phyloP scores from a whole-genome alignment of 2,329 filamentous ascomycete genomes.

The Periconia sp. region DNA sequence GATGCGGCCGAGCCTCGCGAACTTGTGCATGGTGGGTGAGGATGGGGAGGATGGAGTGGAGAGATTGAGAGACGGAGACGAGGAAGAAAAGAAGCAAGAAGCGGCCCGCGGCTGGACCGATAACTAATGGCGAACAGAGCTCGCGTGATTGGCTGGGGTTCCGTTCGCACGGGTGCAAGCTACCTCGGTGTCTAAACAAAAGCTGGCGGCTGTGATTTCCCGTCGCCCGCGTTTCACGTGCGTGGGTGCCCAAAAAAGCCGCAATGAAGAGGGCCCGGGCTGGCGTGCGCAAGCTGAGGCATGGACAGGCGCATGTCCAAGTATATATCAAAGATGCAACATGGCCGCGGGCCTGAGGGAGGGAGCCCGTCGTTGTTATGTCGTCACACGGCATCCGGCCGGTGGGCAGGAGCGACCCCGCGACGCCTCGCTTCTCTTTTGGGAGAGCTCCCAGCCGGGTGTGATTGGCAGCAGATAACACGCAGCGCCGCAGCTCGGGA shows the following conservation, averaged over 20 bases:
- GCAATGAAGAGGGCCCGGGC: constrained; percentile 9
- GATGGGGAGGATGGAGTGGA: constrained; percentile 47
- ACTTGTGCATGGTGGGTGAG: constrained; percentile 68
- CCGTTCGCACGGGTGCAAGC: constrained; percentile 22
- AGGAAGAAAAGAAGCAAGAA: constrained; percentile 45
- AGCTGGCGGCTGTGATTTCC: constrained; percentile 32
- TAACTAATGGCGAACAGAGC: constrained; percentile 41
- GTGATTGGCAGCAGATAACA: constrained; percentile 14
- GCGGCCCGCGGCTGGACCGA: constrained; percentile 35
- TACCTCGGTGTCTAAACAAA: constrained; percentile 31
- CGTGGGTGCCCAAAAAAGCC: constrained; percentile 20
- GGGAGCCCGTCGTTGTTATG: constrained; percentile 5
- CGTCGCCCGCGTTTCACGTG: constrained; percentile 43
- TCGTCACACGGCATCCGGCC: constrained; percentile 14
- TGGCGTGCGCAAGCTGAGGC: neutral
- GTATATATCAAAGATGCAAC: constrained; percentile 6
- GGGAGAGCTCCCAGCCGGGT: constrained; percentile 4
- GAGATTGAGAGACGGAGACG: constrained; percentile 39
- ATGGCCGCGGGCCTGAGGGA: too few relatives aligned
- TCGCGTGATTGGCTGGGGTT: constrained; percentile 36
- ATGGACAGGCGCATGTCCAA: neutral
- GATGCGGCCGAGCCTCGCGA: constrained; percentile 72
- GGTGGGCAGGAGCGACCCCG: constrained; percentile 12
- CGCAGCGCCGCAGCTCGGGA: neutral
- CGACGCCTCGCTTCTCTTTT: constrained; percentile 14